Conservation (phyloP, 2,329 filamentous ascomycete species). For the Colletotrichum echinochloae region DNA sequence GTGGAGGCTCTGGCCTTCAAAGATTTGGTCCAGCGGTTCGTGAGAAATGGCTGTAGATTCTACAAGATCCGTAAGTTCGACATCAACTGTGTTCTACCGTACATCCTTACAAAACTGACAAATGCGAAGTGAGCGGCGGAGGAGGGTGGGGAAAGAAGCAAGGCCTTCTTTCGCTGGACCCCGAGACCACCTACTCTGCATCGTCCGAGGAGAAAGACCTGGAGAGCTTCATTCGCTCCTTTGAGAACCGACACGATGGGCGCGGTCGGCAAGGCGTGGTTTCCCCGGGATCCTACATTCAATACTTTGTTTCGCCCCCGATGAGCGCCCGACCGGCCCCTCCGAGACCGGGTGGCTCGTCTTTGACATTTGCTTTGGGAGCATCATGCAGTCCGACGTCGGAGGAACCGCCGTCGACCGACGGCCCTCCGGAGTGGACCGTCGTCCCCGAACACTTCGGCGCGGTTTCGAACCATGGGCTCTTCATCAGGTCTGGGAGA, state of each 20-base stretch:
- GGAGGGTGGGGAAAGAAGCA: constrained; percentile 88
- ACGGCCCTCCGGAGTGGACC: constrained; percentile 43
- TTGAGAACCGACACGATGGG: constrained; percentile 44
- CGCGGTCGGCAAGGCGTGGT: constrained; percentile 66
- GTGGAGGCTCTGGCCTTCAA: constrained; percentile 32
- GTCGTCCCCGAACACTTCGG: constrained; percentile 65
- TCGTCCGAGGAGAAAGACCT: constrained; percentile 63
- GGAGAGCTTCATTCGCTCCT: constrained; percentile 60
- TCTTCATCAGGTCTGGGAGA: constrained; percentile 59
- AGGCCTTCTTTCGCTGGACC: constrained; percentile 82
- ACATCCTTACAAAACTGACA: constrained; percentile 20
- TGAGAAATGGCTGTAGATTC: constrained; percentile 50
- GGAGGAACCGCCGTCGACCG: constrained; percentile 4
- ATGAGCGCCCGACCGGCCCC: constrained; percentile 26
- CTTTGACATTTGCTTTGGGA: constrained; percentile 49
- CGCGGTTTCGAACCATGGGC: constrained; percentile 69
- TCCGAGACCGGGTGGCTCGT: constrained; percentile 30
- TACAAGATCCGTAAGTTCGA: constrained; percentile 59
- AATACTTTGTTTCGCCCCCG: constrained; percentile 68
- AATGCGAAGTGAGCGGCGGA: constrained; percentile 75
- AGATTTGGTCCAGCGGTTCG: constrained; percentile 16
- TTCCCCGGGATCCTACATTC: constrained; percentile 72
- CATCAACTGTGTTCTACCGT: not conserved
- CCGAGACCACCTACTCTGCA: constrained; percentile 67
- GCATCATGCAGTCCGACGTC: constrained; percentile 44